Evolutionary conservation across 202 grass and related monocot genomes (phyloP).

Genomic region (Zizania palustris): DNA sequence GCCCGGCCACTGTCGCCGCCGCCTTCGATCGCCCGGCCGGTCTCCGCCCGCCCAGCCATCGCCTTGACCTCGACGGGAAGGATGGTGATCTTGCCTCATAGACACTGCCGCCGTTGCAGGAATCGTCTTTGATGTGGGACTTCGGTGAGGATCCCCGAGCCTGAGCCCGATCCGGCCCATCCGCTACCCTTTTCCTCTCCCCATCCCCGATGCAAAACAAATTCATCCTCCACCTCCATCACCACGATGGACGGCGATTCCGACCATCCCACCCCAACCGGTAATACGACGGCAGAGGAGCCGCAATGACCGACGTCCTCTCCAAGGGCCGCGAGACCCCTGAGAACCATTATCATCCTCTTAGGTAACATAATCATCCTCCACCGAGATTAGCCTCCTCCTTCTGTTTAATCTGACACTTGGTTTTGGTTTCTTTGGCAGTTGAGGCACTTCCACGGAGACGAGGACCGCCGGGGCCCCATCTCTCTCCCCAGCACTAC

Average conservation of each 20-base stretch:
- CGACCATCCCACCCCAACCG: slow-evolving; percentile 2
- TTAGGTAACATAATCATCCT: slow-evolving; percentile 47
- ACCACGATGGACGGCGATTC: slow-evolving; percentile 9
- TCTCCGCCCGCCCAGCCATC: too few species aligned
- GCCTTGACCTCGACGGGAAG: too few species aligned
- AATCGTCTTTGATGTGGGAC: too few species aligned
- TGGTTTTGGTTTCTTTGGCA: slow-evolving; percentile 28
- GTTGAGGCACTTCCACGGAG: slow-evolving; percentile 86
- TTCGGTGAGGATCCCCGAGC: not conserved
- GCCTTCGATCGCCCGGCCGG: too few species aligned
- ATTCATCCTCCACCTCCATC: slow-evolving; percentile 41
- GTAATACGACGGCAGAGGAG: slow-evolving; percentile 2
- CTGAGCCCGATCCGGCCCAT: not conserved
- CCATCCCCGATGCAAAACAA: too few species aligned
- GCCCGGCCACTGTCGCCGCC: too few species aligned
- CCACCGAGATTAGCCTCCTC: not conserved
- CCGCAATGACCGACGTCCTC: slow-evolving; percentile 80
- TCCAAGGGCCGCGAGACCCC: slow-evolving; percentile 56
- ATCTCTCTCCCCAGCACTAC: slow-evolving; percentile 86
- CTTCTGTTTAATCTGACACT: not conserved
- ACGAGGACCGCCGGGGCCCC: slow-evolving; percentile 63
- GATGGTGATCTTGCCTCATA: too few species aligned
- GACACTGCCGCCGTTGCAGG: too few species aligned
- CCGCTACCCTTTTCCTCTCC: slow-evolving; percentile 17
- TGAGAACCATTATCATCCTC: slow-evolving; percentile 25